Conservation (phyloP, 169 alveolate genomes). For the Cryptosporidium meleagridis region DNA sequence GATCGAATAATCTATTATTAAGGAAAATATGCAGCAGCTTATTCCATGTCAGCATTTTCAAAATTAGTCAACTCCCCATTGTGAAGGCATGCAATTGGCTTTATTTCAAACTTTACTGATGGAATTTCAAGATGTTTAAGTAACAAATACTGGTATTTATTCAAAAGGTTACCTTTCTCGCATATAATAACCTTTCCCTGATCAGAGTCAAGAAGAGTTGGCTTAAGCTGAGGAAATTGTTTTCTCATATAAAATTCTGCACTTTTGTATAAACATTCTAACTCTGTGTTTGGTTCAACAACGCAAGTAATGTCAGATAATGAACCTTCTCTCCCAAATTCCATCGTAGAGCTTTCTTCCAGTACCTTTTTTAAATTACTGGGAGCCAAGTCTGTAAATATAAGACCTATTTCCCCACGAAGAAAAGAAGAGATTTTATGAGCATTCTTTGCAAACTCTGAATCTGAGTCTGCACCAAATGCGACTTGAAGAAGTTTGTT, state of each 20-base stretch:
- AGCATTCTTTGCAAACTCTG: constrained; percentile 74
- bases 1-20: too few relatives aligned
- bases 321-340: constrained; percentile 65
- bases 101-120: constrained; percentile 55
- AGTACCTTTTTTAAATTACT: constrained; percentile 8
- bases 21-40: neutral
- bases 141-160: constrained; percentile 27
- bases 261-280: neutral
- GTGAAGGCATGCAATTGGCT: constrained; percentile 28
- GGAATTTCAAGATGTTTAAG: constrained; percentile 35
- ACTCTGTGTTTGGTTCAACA: constrained; percentile 32
- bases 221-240: constrained; percentile 30
- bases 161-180: constrained; percentile 31
- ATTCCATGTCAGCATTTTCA: neutral
- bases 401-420: constrained; percentile 53
- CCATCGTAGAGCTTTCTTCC: constrained; percentile 39
- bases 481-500: constrained; percentile 84
- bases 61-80: constrained; percentile 6
- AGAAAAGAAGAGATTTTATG: constrained; percentile 78
- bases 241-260: constrained; percentile 50
- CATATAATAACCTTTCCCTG: constrained; percentile 8
- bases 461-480: constrained; percentile 80
- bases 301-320: constrained; percentile 40
- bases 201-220: neutral
- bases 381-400: constrained; percentile 56